Conservation (phyloP, 345 rosid species). For the Orychophragmus violaceus region DNA sequence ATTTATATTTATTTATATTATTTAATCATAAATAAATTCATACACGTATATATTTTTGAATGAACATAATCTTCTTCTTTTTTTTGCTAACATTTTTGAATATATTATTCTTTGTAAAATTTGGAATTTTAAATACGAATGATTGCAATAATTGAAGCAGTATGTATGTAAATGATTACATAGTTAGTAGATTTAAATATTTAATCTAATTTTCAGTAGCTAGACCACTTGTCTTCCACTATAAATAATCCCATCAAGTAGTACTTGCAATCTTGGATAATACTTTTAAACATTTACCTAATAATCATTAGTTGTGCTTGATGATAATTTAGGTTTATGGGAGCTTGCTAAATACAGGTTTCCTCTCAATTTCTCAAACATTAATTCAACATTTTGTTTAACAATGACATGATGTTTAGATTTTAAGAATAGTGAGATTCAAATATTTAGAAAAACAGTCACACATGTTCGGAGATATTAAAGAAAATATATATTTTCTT, state of each 20-base stretch:
- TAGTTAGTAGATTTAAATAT: background rate
- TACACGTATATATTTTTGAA: background rate
- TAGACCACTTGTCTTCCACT: background rate
- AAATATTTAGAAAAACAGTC: background rate
- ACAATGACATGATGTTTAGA: background rate
- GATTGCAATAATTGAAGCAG: slow-evolving; percentile 2
- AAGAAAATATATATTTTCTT: background rate
- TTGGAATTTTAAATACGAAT: background rate
- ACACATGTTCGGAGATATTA: slow-evolving; percentile 3
- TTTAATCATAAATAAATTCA: slow-evolving; percentile 12
- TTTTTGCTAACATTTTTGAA: too few species aligned
- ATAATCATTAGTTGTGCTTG: background rate
- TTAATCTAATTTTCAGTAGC: background rate
- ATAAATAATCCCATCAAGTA: background rate
- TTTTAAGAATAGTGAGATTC: background rate
- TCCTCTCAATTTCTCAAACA: background rate
- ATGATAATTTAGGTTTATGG: background rate
- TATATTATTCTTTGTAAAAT: background rate
- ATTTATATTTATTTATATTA: too few species aligned
- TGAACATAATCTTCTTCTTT: background rate
- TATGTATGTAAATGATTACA: too few species aligned
- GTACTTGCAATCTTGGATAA: background rate
- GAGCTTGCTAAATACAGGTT: background rate
- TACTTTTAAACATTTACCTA: background rate
- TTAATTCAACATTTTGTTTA: background rate